Evolutionary conservation across 176 grass and related monocot species (phyloP), one percentile per base, ranked within the genome.

Genomic region (Phragmites australis): DNA sequence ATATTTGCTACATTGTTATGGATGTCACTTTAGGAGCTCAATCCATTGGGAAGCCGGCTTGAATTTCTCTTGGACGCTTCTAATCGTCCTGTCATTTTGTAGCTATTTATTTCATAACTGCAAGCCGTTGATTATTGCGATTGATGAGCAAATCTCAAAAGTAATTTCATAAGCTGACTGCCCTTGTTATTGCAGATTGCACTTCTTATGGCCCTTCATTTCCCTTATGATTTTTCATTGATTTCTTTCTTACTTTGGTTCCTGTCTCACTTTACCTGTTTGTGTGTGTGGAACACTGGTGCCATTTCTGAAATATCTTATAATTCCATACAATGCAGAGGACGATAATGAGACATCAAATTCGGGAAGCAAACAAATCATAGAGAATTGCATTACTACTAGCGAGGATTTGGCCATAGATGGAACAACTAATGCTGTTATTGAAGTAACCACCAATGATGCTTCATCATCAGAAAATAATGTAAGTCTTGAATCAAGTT

Each of bases 391-490:
- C 22, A 71, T 76, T 56, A 64, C 6, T 66, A 21, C 72, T 77
- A 72, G 55, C 10, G 54, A 32, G 32, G 76, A 15, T 54, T 64
- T 63, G 25, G 25, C 25, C 16, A 70, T 43, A 3, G 78, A 59
- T 70, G 61, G 52, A 81, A 46, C 27, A 56, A 66, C 79, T 40
- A 72, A 65, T 82, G 78, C 75, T 71, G 43, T 51, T 47, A 53
- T 49, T 83, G 76, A 87, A 72, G 67, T 84, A 29, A 71, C 34
- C 55, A 11, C 46, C 70, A 77, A 84, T 7, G 41, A 54, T 22
- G 11, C 40, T 47, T 39, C 67, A 0, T 30, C 9, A 2, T 66
- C 49, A 21, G 59, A 74, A 57, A 79, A 66, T 51, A 72, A 32
- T 66, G 27, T 19, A 43, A 46, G 17, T 42, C 44, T 51, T 26